These are phyloP conservation scores for Carpinus fangiana DNA, from an alignment of 306 rosid genomes.

Conservation along the genomic window DNA sequence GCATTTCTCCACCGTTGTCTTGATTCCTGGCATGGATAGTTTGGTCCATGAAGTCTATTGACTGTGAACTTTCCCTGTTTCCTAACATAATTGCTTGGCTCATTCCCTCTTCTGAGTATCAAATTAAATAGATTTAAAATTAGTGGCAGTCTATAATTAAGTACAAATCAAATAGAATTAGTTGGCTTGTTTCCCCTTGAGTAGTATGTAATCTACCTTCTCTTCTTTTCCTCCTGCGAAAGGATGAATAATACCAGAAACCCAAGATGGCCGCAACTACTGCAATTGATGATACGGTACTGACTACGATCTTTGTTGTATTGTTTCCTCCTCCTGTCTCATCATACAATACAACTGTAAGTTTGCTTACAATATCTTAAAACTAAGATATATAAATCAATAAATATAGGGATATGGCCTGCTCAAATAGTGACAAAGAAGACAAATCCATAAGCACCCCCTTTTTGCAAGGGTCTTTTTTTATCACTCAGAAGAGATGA, in stretches of 20 bases:
- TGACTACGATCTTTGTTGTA: neutral
- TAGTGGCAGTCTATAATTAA: neutral
- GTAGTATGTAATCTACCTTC: neutral
- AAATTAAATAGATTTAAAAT: neutral
- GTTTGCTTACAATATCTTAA: neutral
- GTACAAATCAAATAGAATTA: neutral
- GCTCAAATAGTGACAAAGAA: too few species aligned
- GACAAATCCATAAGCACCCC: neutral
- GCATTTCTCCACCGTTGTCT: slow-evolving; percentile 19
- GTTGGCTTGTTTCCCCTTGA: too few species aligned
- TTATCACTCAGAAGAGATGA: neutral
- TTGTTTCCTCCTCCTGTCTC: slow-evolving; percentile 2
- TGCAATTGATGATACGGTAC: slow-evolving; percentile 15
- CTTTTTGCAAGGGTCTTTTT: neutral
- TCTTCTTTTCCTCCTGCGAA: slow-evolving; percentile 12
- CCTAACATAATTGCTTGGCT: slow-evolving; percentile 1
- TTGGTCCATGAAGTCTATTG: neutral
- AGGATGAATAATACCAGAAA: slow-evolving; percentile 13
- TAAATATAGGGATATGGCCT: neutral
- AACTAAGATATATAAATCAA: neutral
- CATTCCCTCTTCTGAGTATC: slow-evolving; percentile 1
- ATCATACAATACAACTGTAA: neutral
- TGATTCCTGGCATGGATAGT: neutral
- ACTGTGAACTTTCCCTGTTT: neutral
- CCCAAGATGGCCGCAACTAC: slow-evolving; percentile 13